These are phyloP conservation scores for Saturnispora saitoi DNA, from an alignment of 805 yeast species.

Conservation along the genomic window DNA sequence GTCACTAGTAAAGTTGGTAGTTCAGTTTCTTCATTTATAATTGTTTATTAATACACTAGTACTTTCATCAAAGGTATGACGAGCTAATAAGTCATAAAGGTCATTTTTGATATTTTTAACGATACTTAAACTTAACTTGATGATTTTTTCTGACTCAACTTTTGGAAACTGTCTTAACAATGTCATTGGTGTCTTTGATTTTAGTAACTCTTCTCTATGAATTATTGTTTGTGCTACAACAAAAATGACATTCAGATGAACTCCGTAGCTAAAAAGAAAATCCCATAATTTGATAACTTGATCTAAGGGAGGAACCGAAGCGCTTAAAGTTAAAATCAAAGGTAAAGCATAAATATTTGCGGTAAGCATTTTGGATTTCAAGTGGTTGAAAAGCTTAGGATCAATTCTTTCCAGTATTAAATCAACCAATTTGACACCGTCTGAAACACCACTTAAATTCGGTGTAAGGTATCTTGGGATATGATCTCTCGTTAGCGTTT, in stretches of 20 bases:
- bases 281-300: constrained; percentile 83
- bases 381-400: constrained; percentile 51
- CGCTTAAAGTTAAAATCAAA: constrained; percentile 72
- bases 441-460: constrained; percentile 71
- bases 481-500: constrained; percentile 48
- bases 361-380: constrained; percentile 57
- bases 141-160: constrained; percentile 63
- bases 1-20: neutral
- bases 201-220: constrained; percentile 54
- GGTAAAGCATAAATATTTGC: constrained; percentile 86
- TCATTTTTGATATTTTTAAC: constrained; percentile 63
- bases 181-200: constrained; percentile 62
- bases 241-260: constrained; percentile 77
- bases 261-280: constrained; percentile 82
- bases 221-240: constrained; percentile 75
- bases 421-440: constrained; percentile 70
- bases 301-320: constrained; percentile 77
- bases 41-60: constrained; percentile 24
- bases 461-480: constrained; percentile 77
- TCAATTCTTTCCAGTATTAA: constrained; percentile 63
- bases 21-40: constrained; percentile 10
- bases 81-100: constrained; percentile 51
- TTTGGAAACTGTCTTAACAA: constrained; percentile 64
- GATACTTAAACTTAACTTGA: constrained; percentile 71
- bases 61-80: constrained; percentile 51